These are phyloP conservation scores for Backusella sp. DNA, from an alignment of 192 early-diverging fungal genomes.

Conservation along the genomic window DNA sequence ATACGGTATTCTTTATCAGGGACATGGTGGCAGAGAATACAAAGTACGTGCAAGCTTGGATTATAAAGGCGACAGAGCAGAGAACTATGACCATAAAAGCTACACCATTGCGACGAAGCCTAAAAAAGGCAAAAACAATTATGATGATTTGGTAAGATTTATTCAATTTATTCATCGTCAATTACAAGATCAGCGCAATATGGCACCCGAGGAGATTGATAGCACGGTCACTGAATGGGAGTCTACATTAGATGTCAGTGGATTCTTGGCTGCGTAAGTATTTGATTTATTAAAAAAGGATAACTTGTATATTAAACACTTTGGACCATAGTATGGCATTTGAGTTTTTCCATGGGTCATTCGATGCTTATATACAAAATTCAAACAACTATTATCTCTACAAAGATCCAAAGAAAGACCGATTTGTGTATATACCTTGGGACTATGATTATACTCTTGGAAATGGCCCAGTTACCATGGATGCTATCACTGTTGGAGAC, in stretches of 20 bases:
- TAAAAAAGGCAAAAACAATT: neutral
- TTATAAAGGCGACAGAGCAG: constrained; percentile 16
- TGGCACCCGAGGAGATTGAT: neutral
- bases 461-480: constrained; percentile 25
- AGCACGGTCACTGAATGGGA: constrained; percentile 12
- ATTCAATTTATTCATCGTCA: constrained; percentile 30
- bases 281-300: neutral
- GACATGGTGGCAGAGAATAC: neutral
- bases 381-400: constrained; percentile 33
- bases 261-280: constrained; percentile 31
- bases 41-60: neutral
- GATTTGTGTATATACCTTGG: constrained; percentile 20
- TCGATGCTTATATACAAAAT: constrained; percentile 30
- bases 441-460: constrained; percentile 30
- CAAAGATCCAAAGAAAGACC: constrained; percentile 13
- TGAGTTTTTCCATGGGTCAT: constrained; percentile 26
- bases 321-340: constrained; percentile 29
- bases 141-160: constrained; percentile 9
- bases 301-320: neutral
- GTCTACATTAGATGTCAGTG: constrained; percentile 23
- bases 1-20: constrained; percentile 7
- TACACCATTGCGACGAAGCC: constrained; percentile 5
- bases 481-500: constrained; percentile 17
- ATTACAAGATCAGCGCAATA: constrained; percentile 4
- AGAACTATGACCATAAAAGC: neutral